phyloP scores from a whole-genome alignment of 306 rosid genomes.

The Vachellia pachyceras region DNA sequence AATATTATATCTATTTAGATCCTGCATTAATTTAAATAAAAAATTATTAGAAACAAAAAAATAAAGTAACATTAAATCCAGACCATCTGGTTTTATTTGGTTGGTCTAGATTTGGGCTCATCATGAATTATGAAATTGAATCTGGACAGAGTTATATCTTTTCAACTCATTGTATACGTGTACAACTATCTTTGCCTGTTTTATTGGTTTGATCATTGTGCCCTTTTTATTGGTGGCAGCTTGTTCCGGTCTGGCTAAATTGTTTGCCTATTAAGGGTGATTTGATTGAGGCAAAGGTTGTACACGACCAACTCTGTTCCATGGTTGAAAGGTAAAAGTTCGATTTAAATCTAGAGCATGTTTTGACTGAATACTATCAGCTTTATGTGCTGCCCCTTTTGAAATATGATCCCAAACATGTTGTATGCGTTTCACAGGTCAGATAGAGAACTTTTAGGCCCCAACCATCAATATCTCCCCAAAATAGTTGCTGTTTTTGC shows the following conservation, averaged over 20 bases:
- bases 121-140: too few species aligned
- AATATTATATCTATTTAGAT: too few species aligned
- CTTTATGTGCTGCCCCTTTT: neutral
- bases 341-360: slow-evolving; percentile 27
- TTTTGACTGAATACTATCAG: slow-evolving; percentile 15
- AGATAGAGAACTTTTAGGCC: slow-evolving; percentile 70
- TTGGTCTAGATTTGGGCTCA: too few species aligned
- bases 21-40: neutral
- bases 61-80: too few species aligned
- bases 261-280: slow-evolving; percentile 81
- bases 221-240: slow-evolving; percentile 44
- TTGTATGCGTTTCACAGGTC: slow-evolving; percentile 52
- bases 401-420: neutral
- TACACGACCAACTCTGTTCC: slow-evolving; percentile 72
- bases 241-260: slow-evolving; percentile 75
- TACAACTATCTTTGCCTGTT: neutral
- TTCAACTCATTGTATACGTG: neutral
- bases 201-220: slow-evolving; percentile 1
- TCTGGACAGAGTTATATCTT: neutral
- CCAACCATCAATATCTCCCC: slow-evolving; percentile 71
- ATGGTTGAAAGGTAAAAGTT: slow-evolving; percentile 71
- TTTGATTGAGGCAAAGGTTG: slow-evolving; percentile 74
- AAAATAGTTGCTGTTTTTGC: slow-evolving; percentile 76
- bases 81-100: too few species aligned
- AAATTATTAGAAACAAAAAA: too few species aligned